Conservation (phyloP, 345 rosid species). For the Populus davidiana region DNA sequence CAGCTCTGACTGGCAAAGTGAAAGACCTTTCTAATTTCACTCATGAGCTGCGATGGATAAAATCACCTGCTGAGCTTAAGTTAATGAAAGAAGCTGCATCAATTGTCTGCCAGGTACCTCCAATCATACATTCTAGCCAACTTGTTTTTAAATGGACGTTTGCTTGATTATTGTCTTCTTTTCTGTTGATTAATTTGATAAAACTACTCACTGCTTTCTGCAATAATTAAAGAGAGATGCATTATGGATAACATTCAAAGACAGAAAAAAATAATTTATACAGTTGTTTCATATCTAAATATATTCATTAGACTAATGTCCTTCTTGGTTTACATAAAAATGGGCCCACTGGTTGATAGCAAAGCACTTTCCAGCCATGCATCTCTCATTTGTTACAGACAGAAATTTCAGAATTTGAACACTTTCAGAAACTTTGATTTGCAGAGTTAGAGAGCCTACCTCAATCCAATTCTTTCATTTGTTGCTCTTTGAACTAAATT, state of each 20-base stretch:
- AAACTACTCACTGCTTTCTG: neutral
- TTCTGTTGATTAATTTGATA: neutral
- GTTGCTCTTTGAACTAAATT: neutral
- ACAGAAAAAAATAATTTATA: neutral
- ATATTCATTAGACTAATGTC: neutral
- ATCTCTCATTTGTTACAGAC: no score
- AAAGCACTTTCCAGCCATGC: no score
- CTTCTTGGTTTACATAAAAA: neutral
- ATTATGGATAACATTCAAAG: neutral
- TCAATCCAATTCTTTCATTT: neutral
- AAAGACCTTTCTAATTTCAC: conserved; percentile 57
- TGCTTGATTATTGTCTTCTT: neutral
- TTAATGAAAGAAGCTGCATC: conserved; percentile 95
- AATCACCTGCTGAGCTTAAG: conserved; percentile 82
- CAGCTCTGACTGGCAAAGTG: conserved; percentile 51
- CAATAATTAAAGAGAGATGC: neutral
- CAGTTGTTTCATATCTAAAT: neutral
- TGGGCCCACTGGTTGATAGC: neutral
- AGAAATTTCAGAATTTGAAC: no score
- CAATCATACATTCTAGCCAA: conserved; percentile 1
- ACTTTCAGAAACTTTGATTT: no score
- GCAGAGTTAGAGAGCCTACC: no score
- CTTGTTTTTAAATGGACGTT: neutral
- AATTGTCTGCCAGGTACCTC: conserved; percentile 88
- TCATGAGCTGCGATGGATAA: conserved; percentile 73